A percentile compares a stretch with the other conserved stretches of the same genome.
These are phyloP conservation scores for Ustilago trichophora DNA, from an alignment of 1,284 basidiomycete genomes.

Conservation along the genomic window DNA sequence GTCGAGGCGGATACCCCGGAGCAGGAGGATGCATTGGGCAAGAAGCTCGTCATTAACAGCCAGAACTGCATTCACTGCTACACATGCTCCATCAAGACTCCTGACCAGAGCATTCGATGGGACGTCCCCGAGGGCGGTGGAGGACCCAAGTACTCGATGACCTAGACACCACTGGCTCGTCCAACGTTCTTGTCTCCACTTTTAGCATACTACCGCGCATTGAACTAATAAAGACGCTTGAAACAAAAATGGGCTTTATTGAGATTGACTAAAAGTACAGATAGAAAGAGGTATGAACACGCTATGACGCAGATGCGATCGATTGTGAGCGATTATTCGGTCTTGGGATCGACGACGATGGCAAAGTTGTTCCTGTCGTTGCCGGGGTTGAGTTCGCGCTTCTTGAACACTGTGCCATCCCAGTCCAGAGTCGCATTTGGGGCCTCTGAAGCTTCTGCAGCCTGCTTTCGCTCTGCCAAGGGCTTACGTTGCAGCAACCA, in stretches of 20 bases:
- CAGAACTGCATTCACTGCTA: slow-evolving; percentile 71
- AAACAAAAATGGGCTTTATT: neutral
- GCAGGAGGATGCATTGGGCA: slow-evolving; percentile 73
- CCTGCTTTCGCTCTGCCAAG: slow-evolving; percentile 7
- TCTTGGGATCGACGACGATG: slow-evolving; percentile 47
- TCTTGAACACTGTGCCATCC: slow-evolving; percentile 65
- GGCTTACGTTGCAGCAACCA: slow-evolving; percentile 63
- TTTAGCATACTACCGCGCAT: slow-evolving; percentile 1
- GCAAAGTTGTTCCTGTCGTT: slow-evolving; percentile 67
- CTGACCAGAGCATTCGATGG: slow-evolving; percentile 63
- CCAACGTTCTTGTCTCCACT: neutral
- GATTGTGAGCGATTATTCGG: no score
- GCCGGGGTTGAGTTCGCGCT: slow-evolving; percentile 63
- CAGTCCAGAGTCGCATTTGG: slow-evolving; percentile 29
- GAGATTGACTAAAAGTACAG: slow-evolving; percentile 2
- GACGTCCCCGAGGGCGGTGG: slow-evolving; percentile 64
- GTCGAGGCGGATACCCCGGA: slow-evolving; percentile 73
- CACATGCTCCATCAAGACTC: slow-evolving; percentile 65
- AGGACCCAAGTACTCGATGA: slow-evolving; percentile 64
- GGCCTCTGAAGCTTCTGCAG: slow-evolving; percentile 9
- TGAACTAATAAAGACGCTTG: no score
- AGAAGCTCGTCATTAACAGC: slow-evolving; percentile 94
- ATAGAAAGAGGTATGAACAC: no score
- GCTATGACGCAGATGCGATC: no score
- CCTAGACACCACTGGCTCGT: slow-evolving; percentile 18